Percentiles rank a stretch among this genome's conserved stretches.
These are phyloP conservation scores for Cardamine occulta DNA, from an alignment of 345 rosid genomes.

Conservation along the genomic window DNA sequence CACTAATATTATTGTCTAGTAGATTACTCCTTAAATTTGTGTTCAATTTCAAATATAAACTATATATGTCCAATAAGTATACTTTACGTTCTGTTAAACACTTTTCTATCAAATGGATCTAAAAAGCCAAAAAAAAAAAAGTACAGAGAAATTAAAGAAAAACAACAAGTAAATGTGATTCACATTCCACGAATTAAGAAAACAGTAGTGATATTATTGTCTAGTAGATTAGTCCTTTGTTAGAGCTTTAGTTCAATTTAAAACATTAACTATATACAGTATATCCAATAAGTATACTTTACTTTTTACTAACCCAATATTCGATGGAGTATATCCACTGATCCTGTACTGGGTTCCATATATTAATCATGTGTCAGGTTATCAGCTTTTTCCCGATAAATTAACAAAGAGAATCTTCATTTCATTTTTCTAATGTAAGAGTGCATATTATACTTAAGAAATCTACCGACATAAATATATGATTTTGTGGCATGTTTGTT, in stretches of 20 bases:
- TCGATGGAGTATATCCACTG: not conserved
- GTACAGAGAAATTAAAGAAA: too few relatives aligned
- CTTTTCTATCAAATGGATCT: not conserved
- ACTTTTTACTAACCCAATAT: not conserved
- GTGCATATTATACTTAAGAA: not conserved
- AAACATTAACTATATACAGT: not conserved
- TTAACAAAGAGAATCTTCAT: not conserved
- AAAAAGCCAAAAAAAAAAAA: not conserved
- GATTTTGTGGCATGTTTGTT: slow-evolving; percentile 2
- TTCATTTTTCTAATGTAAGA: not conserved
- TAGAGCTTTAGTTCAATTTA: not conserved
- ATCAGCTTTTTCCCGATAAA: not conserved
- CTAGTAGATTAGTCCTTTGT: not conserved
- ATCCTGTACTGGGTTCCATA: not conserved
- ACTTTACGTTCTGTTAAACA: too few relatives aligned
- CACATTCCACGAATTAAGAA: not conserved
- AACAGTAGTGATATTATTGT: not conserved
- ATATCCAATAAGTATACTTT: not conserved
- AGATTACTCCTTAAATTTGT: not conserved
- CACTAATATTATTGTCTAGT: not conserved
- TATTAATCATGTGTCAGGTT: not conserved
- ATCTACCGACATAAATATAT: not conserved
- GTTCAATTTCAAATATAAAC: too few relatives aligned
- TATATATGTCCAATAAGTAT: too few relatives aligned
- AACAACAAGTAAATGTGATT: not conserved